Evolutionary conservation across 139 green algal genomes (phyloP).

Genomic region (Haematococcus sp.): DNA sequence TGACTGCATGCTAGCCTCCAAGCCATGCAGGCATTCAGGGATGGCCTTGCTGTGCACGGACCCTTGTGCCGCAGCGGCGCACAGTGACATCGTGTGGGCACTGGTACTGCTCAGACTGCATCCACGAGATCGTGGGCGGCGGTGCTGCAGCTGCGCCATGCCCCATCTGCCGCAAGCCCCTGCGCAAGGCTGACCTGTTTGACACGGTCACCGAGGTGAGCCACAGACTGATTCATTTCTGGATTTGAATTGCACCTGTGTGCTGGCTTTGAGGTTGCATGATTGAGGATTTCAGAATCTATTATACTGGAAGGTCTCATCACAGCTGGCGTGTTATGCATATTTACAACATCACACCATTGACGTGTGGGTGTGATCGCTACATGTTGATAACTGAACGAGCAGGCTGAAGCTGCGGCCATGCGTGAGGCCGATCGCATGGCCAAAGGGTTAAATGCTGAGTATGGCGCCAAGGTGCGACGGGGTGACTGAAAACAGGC

Average conservation of each 20-base stretch:
- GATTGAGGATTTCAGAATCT: too few relatives aligned
- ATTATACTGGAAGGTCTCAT: too few relatives aligned
- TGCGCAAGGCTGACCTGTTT: conserved; percentile 37
- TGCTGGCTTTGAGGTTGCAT: too few relatives aligned
- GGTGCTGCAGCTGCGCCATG: conserved; percentile 28
- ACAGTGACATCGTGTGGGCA: conserved; percentile 62
- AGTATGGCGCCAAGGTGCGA: conserved; percentile 61
- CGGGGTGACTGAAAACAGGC: too few relatives aligned
- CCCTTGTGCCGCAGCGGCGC: not conserved
- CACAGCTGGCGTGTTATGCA: too few relatives aligned
- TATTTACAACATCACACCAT: too few relatives aligned
- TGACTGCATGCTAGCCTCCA: too few relatives aligned
- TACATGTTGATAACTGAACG: too few relatives aligned
- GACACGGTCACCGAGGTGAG: conserved; percentile 43
- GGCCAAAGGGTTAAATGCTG: not conserved
- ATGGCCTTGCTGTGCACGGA: too few relatives aligned
- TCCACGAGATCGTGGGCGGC: conserved; percentile 43
- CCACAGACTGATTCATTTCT: too few relatives aligned
- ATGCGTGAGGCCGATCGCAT: not conserved
- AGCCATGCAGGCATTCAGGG: too few relatives aligned
- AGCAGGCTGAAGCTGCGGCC: not conserved
- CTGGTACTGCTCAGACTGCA: conserved; percentile 56
- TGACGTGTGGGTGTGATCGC: not conserved
- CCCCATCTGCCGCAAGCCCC: conserved; percentile 47
- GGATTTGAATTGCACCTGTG: too few relatives aligned